These are phyloP conservation scores for Pachysandra terminalis DNA, from an alignment of 164 flowering plant species.

Conservation along the genomic window DNA sequence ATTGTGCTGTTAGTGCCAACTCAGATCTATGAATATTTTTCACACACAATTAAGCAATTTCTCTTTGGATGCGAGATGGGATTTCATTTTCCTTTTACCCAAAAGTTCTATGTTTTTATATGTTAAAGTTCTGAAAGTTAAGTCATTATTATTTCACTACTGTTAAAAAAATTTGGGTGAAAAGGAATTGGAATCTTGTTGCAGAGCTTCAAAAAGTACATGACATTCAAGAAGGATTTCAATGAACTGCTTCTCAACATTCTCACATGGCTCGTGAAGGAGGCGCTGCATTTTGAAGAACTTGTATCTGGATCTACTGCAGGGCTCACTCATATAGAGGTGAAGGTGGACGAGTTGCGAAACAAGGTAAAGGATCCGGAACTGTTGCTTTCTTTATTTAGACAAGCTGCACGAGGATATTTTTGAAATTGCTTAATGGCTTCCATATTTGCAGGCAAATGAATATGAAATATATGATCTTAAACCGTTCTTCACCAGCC, in stretches of 20 bases:
- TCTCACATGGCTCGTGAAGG: constrained; percentile 79
- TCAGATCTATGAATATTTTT: too few species aligned
- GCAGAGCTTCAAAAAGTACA: constrained; percentile 90
- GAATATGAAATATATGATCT: constrained; percentile 74
- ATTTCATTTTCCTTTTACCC: too few species aligned
- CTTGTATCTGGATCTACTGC: constrained; percentile 60
- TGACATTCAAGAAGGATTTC: constrained; percentile 92
- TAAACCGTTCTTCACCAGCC: constrained; percentile 64
- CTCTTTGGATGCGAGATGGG: too few species aligned
- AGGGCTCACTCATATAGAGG: constrained; percentile 52
- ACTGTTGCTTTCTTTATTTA: background rate
- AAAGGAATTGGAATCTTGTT: constrained; percentile 12
- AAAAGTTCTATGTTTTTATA: too few species aligned
- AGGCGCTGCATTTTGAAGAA: constrained; percentile 80
- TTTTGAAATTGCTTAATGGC: background rate
- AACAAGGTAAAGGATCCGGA: constrained; percentile 60
- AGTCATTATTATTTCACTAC: too few species aligned
- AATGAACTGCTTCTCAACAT: constrained; percentile 66
- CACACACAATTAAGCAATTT: too few species aligned
- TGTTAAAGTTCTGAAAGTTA: too few species aligned
- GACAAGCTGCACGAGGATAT: background rate
- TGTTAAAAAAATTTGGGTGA: background rate
- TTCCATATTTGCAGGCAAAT: constrained; percentile 55
- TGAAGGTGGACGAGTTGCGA: constrained; percentile 70
- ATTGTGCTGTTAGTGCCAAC: too few species aligned